These are phyloP conservation scores for Hemileccinum impolitum DNA, from an alignment of 768 basidiomycete species.

Conservation along the genomic window DNA sequence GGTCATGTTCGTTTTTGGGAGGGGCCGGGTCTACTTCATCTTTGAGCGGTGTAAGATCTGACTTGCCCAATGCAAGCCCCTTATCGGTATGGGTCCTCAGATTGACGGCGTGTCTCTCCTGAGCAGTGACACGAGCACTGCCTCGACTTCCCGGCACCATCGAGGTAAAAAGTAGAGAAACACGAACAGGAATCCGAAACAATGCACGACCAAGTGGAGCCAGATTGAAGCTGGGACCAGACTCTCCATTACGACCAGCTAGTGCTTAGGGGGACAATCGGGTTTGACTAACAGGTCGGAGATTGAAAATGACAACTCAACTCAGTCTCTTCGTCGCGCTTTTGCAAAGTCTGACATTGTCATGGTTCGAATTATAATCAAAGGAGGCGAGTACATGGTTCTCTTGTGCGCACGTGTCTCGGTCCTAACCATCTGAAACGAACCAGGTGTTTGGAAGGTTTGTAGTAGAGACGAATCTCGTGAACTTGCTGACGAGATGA, in stretches of 20 bases:
- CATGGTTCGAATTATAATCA: slow-evolving; percentile 91
- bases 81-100: no score
- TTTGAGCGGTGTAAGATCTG: slow-evolving; percentile 17
- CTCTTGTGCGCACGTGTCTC: neutral
- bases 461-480: slow-evolving; percentile 4
- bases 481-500: slow-evolving; percentile 8
- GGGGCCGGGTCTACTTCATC: slow-evolving; percentile 1
- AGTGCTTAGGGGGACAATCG: no score
- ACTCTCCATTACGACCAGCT: no score
- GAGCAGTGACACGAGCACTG: no score
- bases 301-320: slow-evolving; percentile 15
- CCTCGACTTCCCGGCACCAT: no score
- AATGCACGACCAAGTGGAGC: no score
- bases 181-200: no score
- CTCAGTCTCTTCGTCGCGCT: neutral
- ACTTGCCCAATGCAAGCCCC: neutral
- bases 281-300: no score
- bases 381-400: slow-evolving; percentile 59
- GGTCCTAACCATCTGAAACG: slow-evolving; percentile 2
- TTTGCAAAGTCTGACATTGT: neutral
- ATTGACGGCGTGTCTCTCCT: no score
- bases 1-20: neutral
- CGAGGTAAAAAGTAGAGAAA: no score
- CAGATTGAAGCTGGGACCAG: no score
- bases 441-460: slow-evolving; percentile 81